Base-by-base conservation (phyloP, 2,329 filamentous ascomycete genomes). In the Colletotrichum tabaci region DNA sequence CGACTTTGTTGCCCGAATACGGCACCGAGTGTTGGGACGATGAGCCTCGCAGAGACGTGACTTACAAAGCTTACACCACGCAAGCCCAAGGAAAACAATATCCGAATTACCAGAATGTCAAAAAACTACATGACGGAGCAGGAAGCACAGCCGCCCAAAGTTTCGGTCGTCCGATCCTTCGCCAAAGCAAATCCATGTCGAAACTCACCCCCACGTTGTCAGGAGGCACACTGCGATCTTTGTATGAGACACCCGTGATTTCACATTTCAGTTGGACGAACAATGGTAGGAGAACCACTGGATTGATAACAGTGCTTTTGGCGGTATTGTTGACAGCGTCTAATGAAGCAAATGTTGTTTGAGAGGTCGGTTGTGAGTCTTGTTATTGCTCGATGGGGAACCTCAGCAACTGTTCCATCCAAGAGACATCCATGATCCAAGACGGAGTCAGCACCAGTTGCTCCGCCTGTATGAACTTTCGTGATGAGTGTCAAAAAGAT, bases 161-260 rank as follows among this genome's bases (percentile, higher is more conserved):
- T 47, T 53, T 60, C 18, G 5, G 30, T 21, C 65, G 42, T 71
- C 68, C n/a, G 52, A 68, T 58, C 56, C 57, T 2, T 2, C 15
- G 13, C 15, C 21, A 53, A 23, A 40, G 26, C 13, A 40, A 4
- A 2, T n/a, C 12, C 12, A 21, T 35, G 13, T 23, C 26, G 26
- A 47, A 47, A 21, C 10, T 9, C 12, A 44, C 16, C 6, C 15
- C 44, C 8, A 38, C 16, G 6, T 2, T 49, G n/a, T 18, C 10
- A 12, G 12, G 40, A 52, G 35, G n/a, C 38, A 13, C 18, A 3
- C 9, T 35, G n/a, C n/a, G 5, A 38, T 5, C 3, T 47, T 18
- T 49, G 40, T 15, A 6, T 47, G 57, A 62, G 63, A 52, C n/a
- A 71, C 42, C 49, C 56, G 50, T n/a, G 8, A 61, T 46, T 46